Conservation (phyloP, 106 monocot species). For the Dendrobium chrysotoxum region DNA sequence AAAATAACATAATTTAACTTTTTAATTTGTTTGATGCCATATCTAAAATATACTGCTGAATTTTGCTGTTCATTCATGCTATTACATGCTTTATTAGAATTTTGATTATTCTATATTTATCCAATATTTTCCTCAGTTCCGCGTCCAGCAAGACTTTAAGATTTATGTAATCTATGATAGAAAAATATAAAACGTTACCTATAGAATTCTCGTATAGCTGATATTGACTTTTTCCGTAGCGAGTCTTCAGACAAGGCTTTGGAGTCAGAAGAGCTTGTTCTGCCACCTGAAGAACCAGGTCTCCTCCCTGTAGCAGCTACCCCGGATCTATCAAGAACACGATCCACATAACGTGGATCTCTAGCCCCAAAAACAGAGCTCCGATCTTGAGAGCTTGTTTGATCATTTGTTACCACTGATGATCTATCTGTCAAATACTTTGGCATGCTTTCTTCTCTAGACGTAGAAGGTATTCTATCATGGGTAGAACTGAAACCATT, state of each 20-base stretch:
- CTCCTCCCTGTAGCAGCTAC: slow-evolving; percentile 10
- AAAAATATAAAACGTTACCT: slow-evolving; percentile 35
- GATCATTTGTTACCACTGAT: slow-evolving; percentile 12
- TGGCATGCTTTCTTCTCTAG: slow-evolving; percentile 20
- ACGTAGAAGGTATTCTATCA: slow-evolving; percentile 1
- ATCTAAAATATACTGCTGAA: neutral
- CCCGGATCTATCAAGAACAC: slow-evolving; percentile 28
- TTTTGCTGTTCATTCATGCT: neutral
- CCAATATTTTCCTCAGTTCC: neutral
- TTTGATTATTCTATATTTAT: neutral
- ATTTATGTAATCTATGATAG: neutral
- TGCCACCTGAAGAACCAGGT: slow-evolving; percentile 17
- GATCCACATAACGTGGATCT: slow-evolving; percentile 17
- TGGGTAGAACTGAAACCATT: slow-evolving; percentile 31
- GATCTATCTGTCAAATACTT: slow-evolving; percentile 28
- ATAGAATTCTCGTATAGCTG: slow-evolving; percentile 73
- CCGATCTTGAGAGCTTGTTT: slow-evolving; percentile 11
- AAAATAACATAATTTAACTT: neutral
- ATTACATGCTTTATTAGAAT: neutral
- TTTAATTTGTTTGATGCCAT: neutral
- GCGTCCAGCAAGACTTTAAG: neutral
- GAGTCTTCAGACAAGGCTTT: slow-evolving; percentile 44
- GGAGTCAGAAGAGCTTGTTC: slow-evolving; percentile 23
- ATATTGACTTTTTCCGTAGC: slow-evolving; percentile 55
- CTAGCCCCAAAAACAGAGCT: slow-evolving; percentile 4